Base-by-base conservation (phyloP, 2,329 filamentous ascomycete species). In the Aspergillus brasiliensis region DNA sequence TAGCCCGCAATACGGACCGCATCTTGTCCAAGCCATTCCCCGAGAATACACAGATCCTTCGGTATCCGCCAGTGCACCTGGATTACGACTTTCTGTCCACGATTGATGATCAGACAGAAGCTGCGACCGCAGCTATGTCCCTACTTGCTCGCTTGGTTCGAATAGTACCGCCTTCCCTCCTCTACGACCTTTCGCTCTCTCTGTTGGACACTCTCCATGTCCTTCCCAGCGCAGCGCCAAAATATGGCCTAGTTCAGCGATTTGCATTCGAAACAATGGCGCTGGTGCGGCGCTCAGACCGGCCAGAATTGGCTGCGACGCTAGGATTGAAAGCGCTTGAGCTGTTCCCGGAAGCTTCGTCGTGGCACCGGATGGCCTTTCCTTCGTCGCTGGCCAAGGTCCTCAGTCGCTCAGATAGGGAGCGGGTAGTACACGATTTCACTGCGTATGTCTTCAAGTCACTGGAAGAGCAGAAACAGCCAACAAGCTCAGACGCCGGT, bases 1-100 rank as follows among this genome's bases (percentile, higher is more conserved):
- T 42, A 17, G 17, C 38, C 38, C 17, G 1, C 3, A 42, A 17
- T 11, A 5, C 38, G 15, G 38, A 42, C n/a, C 38, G 38, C n/a
- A 10, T 42, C 2, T 10, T 42, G 17, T 42, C 38, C 15, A 42
- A 10, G 5, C 8, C 11, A 11, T 47, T 21, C 5, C 38, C 17
- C 4, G 42, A 48, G 10, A 31, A 47, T 38, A 17, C 8, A 48
- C 42, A 25, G 13, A 17, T 37, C 3, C 31, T 47, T 17, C 53
- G 53, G 5, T 56, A 48, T 48, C 53, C 53, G 17, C 23, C 53
- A n/a, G 53, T 46, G 19, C 53, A 56, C 19, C 53, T 56, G 2
- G 53, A 56, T 28, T 56, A 56, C 28, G 53, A 56, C 6, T 56
- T 56, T n/a, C 17, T 56, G 53, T n/a, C 53, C 13, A 21, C 42